phyloP scores from a whole-genome alignment of 768 basidiomycete species.

The Boletus rufocinnamomeus region DNA sequence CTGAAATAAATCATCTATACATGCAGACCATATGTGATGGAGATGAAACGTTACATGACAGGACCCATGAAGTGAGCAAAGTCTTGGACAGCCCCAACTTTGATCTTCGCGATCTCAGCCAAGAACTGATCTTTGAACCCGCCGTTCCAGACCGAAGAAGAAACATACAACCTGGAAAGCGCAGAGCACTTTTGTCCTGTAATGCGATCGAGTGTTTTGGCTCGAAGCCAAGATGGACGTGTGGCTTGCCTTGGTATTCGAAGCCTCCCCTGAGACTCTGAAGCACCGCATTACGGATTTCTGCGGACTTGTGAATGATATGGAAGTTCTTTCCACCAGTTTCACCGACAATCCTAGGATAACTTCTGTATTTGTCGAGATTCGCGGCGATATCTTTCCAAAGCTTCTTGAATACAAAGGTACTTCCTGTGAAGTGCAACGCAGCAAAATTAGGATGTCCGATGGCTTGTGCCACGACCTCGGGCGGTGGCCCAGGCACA shows the following conservation, averaged over 20 bases:
- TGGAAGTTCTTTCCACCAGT: conserved; percentile 99
- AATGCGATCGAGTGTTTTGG: not conserved
- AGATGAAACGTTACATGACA: conserved; percentile 67
- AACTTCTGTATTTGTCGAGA: conserved; percentile 82
- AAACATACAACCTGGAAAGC: conserved; percentile 86
- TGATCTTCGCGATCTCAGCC: conserved; percentile 78
- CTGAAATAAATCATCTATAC: conserved; percentile 38
- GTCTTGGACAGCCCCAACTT: conserved; percentile 73
- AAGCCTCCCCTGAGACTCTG: conserved; percentile 89
- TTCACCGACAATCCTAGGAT: conserved; percentile 96
- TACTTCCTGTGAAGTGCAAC: conserved; percentile 96
- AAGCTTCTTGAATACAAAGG: conserved; percentile 89
- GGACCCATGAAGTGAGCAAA: conserved; percentile 93
- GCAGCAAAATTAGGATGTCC: conserved; percentile 78
- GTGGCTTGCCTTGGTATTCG: conserved; percentile 82
- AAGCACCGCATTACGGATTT: conserved; percentile 84
- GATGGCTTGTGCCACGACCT: conserved; percentile 85
- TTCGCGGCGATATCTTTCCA: conserved; percentile 96
- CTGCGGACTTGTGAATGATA: conserved; percentile 83
- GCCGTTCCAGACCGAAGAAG: conserved; percentile 78
- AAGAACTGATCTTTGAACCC: conserved; percentile 86
- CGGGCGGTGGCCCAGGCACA: conserved; percentile 84
- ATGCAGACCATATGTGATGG: not conserved
- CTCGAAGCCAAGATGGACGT: not conserved
- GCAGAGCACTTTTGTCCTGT: conserved; percentile 96